phyloP scores from a whole-genome alignment of 768 basidiomycete species.

The Kwoniella pini region DNA sequence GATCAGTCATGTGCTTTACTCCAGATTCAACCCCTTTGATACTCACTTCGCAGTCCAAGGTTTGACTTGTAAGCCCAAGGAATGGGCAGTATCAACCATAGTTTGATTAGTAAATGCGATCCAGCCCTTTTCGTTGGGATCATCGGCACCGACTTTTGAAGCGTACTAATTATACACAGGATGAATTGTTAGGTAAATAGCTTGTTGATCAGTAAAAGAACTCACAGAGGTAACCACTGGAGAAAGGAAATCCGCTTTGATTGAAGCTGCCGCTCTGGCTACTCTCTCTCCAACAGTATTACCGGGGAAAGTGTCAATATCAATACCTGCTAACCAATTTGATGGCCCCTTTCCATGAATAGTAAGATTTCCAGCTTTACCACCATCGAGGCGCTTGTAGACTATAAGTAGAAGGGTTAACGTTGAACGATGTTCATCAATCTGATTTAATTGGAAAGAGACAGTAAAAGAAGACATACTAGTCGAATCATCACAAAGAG shows the following conservation, averaged over 20 bases:
- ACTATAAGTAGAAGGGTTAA: slow-evolving; percentile 23
- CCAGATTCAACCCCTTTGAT: background rate
- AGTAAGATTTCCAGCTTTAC: slow-evolving; percentile 36
- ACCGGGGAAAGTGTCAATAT: slow-evolving; percentile 67
- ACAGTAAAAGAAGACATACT: slow-evolving; percentile 51
- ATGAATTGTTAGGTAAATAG: background rate
- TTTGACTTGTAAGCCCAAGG: slow-evolving; percentile 65
- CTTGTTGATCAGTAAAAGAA: background rate
- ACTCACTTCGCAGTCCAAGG: slow-evolving; percentile 64
- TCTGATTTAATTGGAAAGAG: no score
- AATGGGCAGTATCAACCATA: slow-evolving; percentile 70
- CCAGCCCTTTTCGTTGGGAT: slow-evolving; percentile 59
- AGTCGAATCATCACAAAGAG: slow-evolving; percentile 63
- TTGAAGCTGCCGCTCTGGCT: slow-evolving; percentile 68
- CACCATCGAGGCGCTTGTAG: slow-evolving; percentile 33
- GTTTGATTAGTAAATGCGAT: slow-evolving; percentile 65
- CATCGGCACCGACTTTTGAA: slow-evolving; percentile 53
- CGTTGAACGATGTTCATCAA: no score
- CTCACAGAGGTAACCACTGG: slow-evolving; percentile 59
- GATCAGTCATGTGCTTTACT: background rate
- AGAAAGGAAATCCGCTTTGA: slow-evolving; percentile 68
- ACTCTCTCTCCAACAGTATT: slow-evolving; percentile 63
- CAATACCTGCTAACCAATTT: slow-evolving; percentile 70
- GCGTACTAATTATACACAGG: slow-evolving; percentile 33
- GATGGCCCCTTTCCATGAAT: slow-evolving; percentile 58